Percentiles rank a stretch among this genome's conserved stretches.
These are phyloP conservation scores for Pneumocystis murina DNA, from an alignment of 1,139 yeast species.

Conservation along the genomic window DNA sequence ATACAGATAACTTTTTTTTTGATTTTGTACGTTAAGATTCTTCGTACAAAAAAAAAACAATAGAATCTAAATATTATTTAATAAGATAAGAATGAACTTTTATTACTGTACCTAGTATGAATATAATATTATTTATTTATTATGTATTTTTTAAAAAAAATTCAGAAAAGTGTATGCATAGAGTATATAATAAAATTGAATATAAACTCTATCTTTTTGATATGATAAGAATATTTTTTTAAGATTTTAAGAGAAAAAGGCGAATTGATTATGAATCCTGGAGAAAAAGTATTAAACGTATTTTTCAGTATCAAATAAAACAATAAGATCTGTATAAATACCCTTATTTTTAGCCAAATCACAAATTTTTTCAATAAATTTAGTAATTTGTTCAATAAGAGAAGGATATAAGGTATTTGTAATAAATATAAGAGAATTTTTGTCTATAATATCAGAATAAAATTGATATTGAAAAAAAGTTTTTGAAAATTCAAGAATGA, in stretches of 20 bases:
- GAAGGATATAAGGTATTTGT: background rate
- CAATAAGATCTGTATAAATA: background rate
- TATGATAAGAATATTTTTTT: background rate
- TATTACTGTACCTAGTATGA: no score
- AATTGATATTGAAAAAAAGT: background rate
- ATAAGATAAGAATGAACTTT: background rate
- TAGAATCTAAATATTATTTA: background rate
- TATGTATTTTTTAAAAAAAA: background rate
- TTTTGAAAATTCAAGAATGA: background rate
- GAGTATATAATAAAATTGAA: background rate
- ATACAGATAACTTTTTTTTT: background rate
- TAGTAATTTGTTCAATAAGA: background rate
- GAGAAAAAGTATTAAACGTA: background rate
- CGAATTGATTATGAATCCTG: background rate
- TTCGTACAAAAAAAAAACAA: background rate
- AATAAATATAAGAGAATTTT: background rate
- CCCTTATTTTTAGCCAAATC: background rate
- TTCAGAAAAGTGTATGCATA: no score
- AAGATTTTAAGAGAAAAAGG: background rate
- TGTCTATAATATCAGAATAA: background rate
- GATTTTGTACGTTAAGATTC: background rate
- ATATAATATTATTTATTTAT: no score
- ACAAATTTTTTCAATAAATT: background rate
- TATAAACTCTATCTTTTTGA: background rate
- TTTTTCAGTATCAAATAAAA: background rate